These are phyloP conservation scores for Cystobasidiopsis lactophilus DNA, from an alignment of 768 basidiomycete genomes.

Conservation along the genomic window DNA sequence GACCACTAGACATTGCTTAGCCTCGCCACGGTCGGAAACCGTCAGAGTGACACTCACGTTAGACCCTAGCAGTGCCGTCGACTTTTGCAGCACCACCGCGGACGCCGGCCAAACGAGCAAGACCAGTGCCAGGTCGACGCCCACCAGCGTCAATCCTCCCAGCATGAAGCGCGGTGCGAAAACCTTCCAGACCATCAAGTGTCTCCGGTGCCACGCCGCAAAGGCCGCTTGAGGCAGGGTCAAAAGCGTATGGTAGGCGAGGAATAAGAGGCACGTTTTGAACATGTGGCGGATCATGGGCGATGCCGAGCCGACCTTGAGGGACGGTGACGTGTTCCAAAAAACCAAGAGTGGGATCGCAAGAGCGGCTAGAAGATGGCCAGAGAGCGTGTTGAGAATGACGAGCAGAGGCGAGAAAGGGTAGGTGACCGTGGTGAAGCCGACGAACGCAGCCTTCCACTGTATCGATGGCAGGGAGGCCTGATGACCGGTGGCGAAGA, in stretches of 20 bases:
- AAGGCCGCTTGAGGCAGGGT: constrained; percentile 28
- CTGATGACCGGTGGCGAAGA: constrained; percentile 83
- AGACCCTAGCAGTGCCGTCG: constrained; percentile 1
- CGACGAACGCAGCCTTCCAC: constrained; percentile 82
- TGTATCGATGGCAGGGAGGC: constrained; percentile 69
- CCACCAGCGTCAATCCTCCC: constrained; percentile 41
- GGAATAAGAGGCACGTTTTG: constrained; percentile 8
- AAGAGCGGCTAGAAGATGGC: constrained; percentile 42
- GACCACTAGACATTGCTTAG: too few relatives aligned
- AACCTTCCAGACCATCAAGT: constrained; percentile 59
- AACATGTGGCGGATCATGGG: constrained; percentile 10
- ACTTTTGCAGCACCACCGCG: constrained; percentile 3
- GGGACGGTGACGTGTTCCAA: constrained; percentile 59
- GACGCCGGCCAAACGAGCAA: constrained; percentile 4
- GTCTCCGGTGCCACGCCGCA: constrained; percentile 18
- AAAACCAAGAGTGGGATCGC: constrained; percentile 48
- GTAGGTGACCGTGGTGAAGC: constrained; percentile 44
- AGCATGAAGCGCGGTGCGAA: constrained; percentile 89
- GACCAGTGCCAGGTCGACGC: constrained; percentile 36
- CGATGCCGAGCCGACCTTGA: constrained; percentile 26
- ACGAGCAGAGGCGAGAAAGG: constrained; percentile 55
- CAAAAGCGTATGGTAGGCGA: constrained; percentile 15
- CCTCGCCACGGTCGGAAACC: too few relatives aligned
- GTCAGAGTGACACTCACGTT: not conserved
- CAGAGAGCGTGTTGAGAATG: constrained; percentile 52